Evolutionary conservation across 179 eudicot genomes (phyloP).

Genomic region (Gypsophila paniculata): DNA sequence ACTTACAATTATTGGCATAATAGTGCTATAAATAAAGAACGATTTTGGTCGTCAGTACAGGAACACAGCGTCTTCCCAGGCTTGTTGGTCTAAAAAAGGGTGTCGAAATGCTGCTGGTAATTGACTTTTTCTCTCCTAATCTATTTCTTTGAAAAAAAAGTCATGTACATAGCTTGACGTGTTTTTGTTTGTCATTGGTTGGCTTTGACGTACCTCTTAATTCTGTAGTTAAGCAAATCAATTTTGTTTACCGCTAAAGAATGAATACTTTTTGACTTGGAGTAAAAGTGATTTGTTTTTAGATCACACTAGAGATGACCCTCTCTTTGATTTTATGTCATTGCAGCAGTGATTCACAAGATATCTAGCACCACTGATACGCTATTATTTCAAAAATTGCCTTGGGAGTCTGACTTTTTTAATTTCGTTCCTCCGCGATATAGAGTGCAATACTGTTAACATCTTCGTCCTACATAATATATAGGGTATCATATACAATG

Average conservation of each 20-base stretch:
- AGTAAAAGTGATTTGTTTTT: not conserved
- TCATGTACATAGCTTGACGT: conserved; percentile 1
- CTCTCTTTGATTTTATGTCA: not conserved
- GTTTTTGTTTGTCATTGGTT: not conserved
- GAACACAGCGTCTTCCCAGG: conserved; percentile 95
- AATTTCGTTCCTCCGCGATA: too few relatives aligned
- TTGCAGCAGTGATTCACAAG: not conserved
- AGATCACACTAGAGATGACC: not conserved
- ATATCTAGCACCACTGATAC: not conserved
- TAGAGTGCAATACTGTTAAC: not conserved
- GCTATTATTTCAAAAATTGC: not conserved
- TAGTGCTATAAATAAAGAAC: not conserved
- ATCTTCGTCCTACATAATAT: not conserved
- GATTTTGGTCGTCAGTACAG: conserved; percentile 31
- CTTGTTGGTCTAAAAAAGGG: conserved; percentile 71
- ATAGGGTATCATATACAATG: not conserved
- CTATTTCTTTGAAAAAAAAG: too few relatives aligned
- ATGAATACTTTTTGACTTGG: not conserved
- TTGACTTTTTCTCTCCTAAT: conserved; percentile 16
- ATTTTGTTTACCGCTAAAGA: not conserved
- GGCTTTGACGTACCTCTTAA: not conserved
- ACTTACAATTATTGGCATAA: not conserved
- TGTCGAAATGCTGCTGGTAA: conserved; percentile 76
- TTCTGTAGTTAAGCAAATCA: not conserved
- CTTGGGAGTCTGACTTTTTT: too few relatives aligned